Base-by-base conservation (phyloP, 2,329 filamentous ascomycete species). In the Colletotrichum liriopes region DNA sequence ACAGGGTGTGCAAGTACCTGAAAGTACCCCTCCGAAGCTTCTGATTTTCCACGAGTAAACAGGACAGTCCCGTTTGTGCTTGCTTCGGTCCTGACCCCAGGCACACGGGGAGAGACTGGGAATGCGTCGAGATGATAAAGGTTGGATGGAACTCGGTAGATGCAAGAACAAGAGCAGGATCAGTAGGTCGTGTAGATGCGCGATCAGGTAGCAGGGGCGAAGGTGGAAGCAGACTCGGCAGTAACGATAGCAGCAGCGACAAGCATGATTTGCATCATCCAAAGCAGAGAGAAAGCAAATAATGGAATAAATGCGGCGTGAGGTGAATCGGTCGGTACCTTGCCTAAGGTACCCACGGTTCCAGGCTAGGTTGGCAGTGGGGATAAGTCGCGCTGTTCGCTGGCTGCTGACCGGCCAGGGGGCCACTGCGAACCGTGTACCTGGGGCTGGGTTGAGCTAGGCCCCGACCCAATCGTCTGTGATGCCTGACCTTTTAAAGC, bases 201-300 rank as follows among this genome's bases (percentile, higher is more conserved):
- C 23, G 41, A 29, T 55, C 8, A 32, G 49, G 45, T 47, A 47
- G 47, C 37, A 12, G 62, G 18, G 35, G 32, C 32, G 29, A 51
- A 43, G 49, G 32, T 16, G 5, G 55, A 45, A 26, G 56, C n/a
- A 67, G 43, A 11, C 41, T 39, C 49, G n/a, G 65, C 29, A 45
- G 9, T 41, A 51, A 43, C 29, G 51, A 26, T 20, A 59, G 39
- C 56, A 61, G 41, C 56, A 43, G 39, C 23, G 39, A n/a, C 39
- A 47, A 72, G 59, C 65, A 69, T 66, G 63, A 67, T 65, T 61
- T 56, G 70, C 58, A 72, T 70, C 54, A 70, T 65, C 60, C 59
- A 60, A 62, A 67, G 29, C 47, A 55, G 54, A 54, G n/a, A 29
- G 52, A 32, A 56, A 65, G 66, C 37, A 60, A 55, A 61, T 65